Percentiles rank a stretch among this genome's conserved stretches.
These are phyloP conservation scores for Trametes versicolor DNA, from an alignment of 1,284 basidiomycete species.

Conservation along the genomic window DNA sequence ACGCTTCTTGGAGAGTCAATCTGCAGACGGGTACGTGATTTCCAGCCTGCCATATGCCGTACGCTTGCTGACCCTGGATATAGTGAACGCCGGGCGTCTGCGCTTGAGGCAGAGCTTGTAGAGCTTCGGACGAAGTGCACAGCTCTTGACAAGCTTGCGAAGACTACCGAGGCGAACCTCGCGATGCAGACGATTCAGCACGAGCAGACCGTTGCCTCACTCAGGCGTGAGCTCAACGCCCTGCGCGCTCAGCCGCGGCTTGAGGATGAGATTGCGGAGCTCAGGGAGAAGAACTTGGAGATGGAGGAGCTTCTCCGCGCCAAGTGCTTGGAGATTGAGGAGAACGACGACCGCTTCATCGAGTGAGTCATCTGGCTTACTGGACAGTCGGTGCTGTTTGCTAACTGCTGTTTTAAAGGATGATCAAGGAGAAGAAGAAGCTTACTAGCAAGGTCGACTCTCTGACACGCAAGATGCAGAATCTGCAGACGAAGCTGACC, in stretches of 20 bases:
- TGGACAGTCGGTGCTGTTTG: too few relatives aligned
- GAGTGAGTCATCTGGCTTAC: slow-evolving; percentile 59
- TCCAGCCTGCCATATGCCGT: slow-evolving; percentile 7
- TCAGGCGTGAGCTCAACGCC: slow-evolving; percentile 63
- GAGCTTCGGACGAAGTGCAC: slow-evolving; percentile 54
- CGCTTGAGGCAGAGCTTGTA: slow-evolving; percentile 59
- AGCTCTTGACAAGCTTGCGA: slow-evolving; percentile 63
- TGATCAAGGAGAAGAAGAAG: slow-evolving; percentile 83
- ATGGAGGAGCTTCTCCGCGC: slow-evolving; percentile 74
- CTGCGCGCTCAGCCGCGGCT: slow-evolving; percentile 64
- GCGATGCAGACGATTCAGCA: slow-evolving; percentile 69
- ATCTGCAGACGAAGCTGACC: slow-evolving; percentile 70
- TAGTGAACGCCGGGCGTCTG: slow-evolving; percentile 58
- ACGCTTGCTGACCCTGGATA: slow-evolving; percentile 15
- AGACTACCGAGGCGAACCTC: slow-evolving; percentile 70
- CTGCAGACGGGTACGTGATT: slow-evolving; percentile 60
- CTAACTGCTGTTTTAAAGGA: slow-evolving; percentile 49
- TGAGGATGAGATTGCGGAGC: slow-evolving; percentile 61
- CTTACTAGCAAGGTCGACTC: slow-evolving; percentile 72
- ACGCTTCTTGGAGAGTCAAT: slow-evolving; percentile 68
- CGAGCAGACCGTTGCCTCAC: slow-evolving; percentile 64
- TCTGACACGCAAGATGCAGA: slow-evolving; percentile 74
- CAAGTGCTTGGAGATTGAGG: slow-evolving; percentile 83
- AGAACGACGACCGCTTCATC: slow-evolving; percentile 80
- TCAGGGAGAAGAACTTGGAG: slow-evolving; percentile 74